Evolutionary conservation across 2,329 filamentous ascomycete genomes (phyloP).

Genomic region (Trichophyton schoenleinii): DNA sequence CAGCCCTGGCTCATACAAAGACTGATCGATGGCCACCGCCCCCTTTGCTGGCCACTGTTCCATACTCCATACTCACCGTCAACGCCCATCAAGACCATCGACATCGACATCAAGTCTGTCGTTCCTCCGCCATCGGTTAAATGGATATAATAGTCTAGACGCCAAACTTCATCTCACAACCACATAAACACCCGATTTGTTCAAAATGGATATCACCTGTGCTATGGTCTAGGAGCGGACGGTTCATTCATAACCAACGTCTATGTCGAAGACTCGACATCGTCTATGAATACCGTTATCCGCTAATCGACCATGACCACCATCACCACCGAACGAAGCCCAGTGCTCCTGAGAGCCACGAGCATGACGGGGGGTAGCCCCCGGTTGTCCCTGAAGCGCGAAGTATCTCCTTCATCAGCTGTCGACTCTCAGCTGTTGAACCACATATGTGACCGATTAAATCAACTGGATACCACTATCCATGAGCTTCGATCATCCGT

Average conservation of each 20-base stretch:
- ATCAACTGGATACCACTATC: too few relatives aligned
- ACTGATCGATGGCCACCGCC: background rate
- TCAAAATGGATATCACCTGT: background rate
- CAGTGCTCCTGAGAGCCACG: constrained; percentile 26
- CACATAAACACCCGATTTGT: background rate
- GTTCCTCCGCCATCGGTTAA: background rate
- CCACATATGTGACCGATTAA: too few relatives aligned
- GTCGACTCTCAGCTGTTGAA: too few relatives aligned
- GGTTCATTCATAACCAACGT: background rate
- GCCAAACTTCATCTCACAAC: background rate
- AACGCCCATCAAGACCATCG: background rate
- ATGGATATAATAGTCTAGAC: background rate
- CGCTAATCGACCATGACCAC: constrained; percentile 8
- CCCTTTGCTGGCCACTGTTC: background rate
- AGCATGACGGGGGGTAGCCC: constrained; percentile 25
- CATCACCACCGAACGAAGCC: constrained; percentile 23
- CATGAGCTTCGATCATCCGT: constrained; percentile 19
- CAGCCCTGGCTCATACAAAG: constrained; percentile 1
- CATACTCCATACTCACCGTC: background rate
- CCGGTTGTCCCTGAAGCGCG: constrained; percentile 23
- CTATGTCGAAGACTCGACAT: constrained; percentile 4
- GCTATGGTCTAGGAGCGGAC: constrained; percentile 1
- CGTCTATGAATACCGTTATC: background rate
- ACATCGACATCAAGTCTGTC: background rate
- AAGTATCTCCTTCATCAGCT: constrained; percentile 22